Evolutionary conservation across 1,284 basidiomycete species (phyloP).

Genomic region (Rhodofomes roseus): DNA sequence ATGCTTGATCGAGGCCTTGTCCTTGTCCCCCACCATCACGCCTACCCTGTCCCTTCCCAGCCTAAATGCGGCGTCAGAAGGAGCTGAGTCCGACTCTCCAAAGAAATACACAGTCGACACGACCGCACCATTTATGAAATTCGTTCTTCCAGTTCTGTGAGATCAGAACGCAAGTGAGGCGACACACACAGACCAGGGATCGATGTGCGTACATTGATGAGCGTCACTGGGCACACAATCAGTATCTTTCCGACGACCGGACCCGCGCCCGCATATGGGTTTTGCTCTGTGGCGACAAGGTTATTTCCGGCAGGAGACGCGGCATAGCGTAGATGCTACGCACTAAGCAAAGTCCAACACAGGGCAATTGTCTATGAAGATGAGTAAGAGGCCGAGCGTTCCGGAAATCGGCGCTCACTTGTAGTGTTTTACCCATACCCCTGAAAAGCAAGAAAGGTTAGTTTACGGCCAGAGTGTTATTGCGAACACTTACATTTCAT

Average conservation of each 20-base stretch:
- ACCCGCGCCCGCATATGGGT: constrained; percentile 64
- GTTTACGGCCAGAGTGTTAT: constrained; percentile 4
- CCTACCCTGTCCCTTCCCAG: constrained; percentile 80
- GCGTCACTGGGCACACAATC: constrained; percentile 92
- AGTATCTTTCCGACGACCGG: constrained; percentile 74
- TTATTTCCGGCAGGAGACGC: not conserved
- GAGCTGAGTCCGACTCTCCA: not conserved
- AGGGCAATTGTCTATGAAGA: constrained; percentile 75
- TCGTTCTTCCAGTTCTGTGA: constrained; percentile 92
- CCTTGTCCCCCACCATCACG: constrained; percentile 79
- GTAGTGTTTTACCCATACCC: constrained; percentile 94
- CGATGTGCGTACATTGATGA: constrained; percentile 64
- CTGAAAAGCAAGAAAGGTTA: constrained; percentile 38
- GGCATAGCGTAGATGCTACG: constrained; percentile 19
- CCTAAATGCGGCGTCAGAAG: constrained; percentile 31
- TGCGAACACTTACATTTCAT: constrained; percentile 76
- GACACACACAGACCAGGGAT: constrained; percentile 1
- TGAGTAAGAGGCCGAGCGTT: not conserved
- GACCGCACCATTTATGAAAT: constrained; percentile 85
- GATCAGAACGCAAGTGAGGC: not conserved
- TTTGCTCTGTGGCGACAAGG: constrained; percentile 60
- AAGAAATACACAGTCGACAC: not conserved
- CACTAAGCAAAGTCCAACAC: constrained; percentile 87
- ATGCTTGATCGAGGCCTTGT: constrained; percentile 63
- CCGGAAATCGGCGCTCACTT: constrained; percentile 36